Evolutionary conservation across 345 rosid genomes (phyloP).

Genomic region (Sonneratia caseolaris): DNA sequence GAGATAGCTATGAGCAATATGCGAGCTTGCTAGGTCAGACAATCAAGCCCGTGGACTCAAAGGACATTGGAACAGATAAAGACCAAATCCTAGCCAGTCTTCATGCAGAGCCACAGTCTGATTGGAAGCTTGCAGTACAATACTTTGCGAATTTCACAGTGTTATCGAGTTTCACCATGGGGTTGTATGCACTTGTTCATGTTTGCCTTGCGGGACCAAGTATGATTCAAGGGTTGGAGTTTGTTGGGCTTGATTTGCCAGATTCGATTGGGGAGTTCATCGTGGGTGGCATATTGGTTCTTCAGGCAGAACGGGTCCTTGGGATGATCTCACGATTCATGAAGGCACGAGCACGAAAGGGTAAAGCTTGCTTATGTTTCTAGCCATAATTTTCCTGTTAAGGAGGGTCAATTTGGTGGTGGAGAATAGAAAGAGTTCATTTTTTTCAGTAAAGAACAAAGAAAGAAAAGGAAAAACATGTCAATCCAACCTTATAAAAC

Average conservation of each 20-base stretch:
- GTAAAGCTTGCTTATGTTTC: constrained; percentile 24
- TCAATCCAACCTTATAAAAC: not conserved
- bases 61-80: constrained; percentile 71
- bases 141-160: constrained; percentile 84
- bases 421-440: not conserved
- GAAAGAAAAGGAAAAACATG: not conserved
- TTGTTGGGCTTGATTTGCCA: constrained; percentile 87
- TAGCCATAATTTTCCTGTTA: not conserved
- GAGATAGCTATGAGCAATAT: constrained; percentile 68
- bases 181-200: constrained; percentile 61
- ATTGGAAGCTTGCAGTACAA: constrained; percentile 70
- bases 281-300: constrained; percentile 69
- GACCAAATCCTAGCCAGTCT: constrained; percentile 76
- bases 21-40: constrained; percentile 50
- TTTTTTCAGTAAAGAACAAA: not conserved
- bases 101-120: constrained; percentile 78
- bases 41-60: constrained; percentile 65
- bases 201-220: constrained; percentile 54
- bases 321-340: constrained; percentile 63
- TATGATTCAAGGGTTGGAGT: constrained; percentile 78
- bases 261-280: constrained; percentile 87
- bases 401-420: not conserved
- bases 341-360: constrained; percentile 80
- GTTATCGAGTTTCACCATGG: constrained; percentile 53
- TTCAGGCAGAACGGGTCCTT: constrained; percentile 66